These are phyloP conservation scores for Diospyros lotus DNA, from an alignment of 148 eudicot genomes.

Conservation along the genomic window DNA sequence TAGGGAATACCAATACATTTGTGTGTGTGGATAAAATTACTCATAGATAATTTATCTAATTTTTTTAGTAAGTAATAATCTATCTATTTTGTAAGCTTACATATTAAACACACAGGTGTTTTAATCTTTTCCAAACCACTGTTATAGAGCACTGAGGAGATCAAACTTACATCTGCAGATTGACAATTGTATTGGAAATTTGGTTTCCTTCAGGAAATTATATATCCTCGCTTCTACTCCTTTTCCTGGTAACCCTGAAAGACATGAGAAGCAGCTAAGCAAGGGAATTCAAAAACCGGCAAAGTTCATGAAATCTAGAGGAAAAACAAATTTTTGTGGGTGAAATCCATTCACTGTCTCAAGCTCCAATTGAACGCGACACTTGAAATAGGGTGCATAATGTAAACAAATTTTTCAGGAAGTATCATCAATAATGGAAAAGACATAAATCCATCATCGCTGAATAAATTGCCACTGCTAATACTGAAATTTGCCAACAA, in stretches of 20 bases:
- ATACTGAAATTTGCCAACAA: too few relatives aligned
- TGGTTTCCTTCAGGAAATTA: neutral
- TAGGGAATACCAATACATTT: neutral
- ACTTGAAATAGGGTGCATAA: neutral
- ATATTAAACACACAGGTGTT: neutral
- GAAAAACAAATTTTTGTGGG: neutral
- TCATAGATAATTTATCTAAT: too few relatives aligned
- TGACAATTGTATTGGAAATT: neutral
- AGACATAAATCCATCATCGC: neutral
- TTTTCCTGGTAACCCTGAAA: slow-evolving; percentile 4
- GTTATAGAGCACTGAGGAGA: neutral
- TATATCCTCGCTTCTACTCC: neutral
- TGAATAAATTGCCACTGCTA: neutral
- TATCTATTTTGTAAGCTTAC: neutral
- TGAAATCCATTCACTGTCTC: neutral
- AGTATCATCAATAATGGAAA: too few relatives aligned
- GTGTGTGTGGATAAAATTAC: too few relatives aligned
- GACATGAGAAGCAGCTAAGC: slow-evolving; percentile 3
- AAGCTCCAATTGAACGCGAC: neutral
- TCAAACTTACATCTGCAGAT: neutral
- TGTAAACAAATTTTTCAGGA: neutral
- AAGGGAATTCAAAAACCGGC: neutral
- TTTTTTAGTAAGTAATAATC: too few relatives aligned
- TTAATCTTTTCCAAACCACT: neutral
- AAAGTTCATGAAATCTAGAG: neutral